Percentiles rank a stretch among this genome's conserved stretches.
These are phyloP conservation scores for Mitragyna speciosa DNA, from an alignment of 257 asterid species.

Conservation along the genomic window DNA sequence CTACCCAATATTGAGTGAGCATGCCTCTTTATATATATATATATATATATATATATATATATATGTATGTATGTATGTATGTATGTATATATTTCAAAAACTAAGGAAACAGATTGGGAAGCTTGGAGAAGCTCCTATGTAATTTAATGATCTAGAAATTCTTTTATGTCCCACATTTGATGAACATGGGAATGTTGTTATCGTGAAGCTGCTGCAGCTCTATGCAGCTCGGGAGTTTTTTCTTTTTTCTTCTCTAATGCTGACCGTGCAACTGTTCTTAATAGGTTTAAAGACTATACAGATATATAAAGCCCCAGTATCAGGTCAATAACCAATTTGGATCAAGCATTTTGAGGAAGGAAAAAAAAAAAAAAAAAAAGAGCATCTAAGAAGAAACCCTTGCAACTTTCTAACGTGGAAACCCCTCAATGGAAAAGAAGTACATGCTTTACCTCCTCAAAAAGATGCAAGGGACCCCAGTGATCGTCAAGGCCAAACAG, in stretches of 20 bases:
- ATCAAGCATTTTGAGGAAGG: no score
- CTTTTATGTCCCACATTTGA: neutral
- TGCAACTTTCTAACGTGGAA: neutral
- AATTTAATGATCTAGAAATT: neutral
- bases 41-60: no score
- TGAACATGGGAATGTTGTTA: neutral
- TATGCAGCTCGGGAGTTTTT: neutral
- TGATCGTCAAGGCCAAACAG: slow-evolving; percentile 83
- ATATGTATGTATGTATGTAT: no score
- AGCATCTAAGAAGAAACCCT: no score
- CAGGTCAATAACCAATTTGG: neutral
- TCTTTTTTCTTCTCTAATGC: neutral
- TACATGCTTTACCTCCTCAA: slow-evolving; percentile 64
- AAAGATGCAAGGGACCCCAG: slow-evolving; percentile 87
- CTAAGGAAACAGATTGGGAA: no score
- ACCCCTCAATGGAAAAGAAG: neutral
- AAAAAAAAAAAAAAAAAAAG: no score
- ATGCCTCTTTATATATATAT: neutral
- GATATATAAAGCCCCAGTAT: neutral
- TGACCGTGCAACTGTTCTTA: neutral
- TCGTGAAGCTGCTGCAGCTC: neutral
- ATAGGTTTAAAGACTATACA: neutral
- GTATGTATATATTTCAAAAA: no score
- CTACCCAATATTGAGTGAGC: neutral
- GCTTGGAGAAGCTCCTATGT: neutral